A percentile compares a stretch with the other conserved stretches of the same genome.
Evolutionary conservation across 2,329 filamentous ascomycete species (phyloP).

Genomic region (Colletotrichum euphorbiae): DNA sequence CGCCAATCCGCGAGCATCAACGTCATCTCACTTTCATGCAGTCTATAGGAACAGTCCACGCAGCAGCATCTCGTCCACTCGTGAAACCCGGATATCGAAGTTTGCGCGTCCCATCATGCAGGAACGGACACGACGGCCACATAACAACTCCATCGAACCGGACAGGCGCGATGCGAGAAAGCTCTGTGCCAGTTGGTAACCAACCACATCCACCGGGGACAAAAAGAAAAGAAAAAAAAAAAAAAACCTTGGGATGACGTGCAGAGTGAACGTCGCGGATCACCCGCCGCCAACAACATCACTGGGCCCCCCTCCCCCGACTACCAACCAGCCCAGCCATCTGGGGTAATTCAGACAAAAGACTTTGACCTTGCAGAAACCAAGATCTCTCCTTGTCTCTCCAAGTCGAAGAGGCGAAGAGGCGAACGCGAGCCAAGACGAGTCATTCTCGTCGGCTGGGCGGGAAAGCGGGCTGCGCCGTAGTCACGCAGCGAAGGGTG

Average conservation of each 20-base stretch:
- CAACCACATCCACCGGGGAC: neutral
- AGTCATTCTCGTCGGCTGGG: neutral
- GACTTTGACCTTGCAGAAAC: neutral
- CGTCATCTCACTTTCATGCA: no score
- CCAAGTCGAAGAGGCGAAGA: neutral
- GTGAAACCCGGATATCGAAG: no score
- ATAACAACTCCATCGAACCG: neutral
- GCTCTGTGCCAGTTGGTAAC: neutral
- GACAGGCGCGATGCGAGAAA: neutral
- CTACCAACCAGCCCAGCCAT: no score
- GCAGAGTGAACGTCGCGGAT: constrained; percentile 7
- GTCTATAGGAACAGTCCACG: no score
- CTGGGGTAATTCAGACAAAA: no score
- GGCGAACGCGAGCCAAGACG: neutral
- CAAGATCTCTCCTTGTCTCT: neutral
- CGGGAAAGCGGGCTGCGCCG: constrained; percentile 6
- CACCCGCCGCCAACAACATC: neutral
- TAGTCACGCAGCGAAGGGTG: constrained; percentile 6
- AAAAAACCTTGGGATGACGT: constrained; percentile 31
- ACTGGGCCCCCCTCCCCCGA: no score
- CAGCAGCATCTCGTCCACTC: no score
- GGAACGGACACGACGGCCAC: neutral
- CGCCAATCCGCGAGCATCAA: no score
- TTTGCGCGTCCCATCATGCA: no score
- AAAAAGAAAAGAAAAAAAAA: no score